Percentiles rank a stretch among this genome's conserved stretches.
Evolutionary conservation across 1,284 basidiomycete species (phyloP).

Genomic region (Apiotrichum mycotoxinovorans): DNA sequence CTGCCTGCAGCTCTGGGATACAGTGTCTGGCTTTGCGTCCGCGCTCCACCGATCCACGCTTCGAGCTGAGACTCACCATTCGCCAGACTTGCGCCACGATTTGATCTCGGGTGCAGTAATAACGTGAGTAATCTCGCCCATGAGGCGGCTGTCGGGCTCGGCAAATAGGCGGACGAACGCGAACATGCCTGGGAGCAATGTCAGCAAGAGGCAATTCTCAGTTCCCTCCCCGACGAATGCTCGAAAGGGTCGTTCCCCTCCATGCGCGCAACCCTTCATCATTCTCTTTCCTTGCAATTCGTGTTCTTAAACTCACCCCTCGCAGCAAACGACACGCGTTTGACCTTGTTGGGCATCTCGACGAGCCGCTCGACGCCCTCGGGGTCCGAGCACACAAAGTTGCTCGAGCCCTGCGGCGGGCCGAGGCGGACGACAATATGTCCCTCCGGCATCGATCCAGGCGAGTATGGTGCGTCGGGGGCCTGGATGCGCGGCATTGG

Average conservation of each 20-base stretch:
- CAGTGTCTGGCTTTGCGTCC: too few species aligned
- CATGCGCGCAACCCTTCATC: neutral
- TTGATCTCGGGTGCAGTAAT: conserved; percentile 35
- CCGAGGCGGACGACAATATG: conserved; percentile 34
- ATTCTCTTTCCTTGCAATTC: too few species aligned
- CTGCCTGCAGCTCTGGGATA: too few species aligned
- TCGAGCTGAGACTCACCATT: conserved; percentile 31
- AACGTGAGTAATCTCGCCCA: conserved; percentile 39
- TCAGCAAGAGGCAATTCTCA: neutral
- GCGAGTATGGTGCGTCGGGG: conserved; percentile 16
- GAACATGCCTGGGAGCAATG: conserved; percentile 30
- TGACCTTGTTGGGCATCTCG: conserved; percentile 31
- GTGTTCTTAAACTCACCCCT: conserved; percentile 23
- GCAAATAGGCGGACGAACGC: conserved; percentile 36
- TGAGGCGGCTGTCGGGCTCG: conserved; percentile 21
- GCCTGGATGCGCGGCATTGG: conserved; percentile 16
- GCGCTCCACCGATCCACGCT: too few species aligned
- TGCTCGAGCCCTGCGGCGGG: conserved; percentile 37
- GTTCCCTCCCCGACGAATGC: too few species aligned
- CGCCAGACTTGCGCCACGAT: conserved; percentile 35
- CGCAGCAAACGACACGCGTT: conserved; percentile 30
- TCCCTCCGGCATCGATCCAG: conserved; percentile 28
- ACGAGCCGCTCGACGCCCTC: conserved; percentile 35
- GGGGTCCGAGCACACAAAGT: conserved; percentile 31
- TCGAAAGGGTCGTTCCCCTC: neutral